These are phyloP conservation scores for Pythium rishiriense DNA, from an alignment of 352 stramenopile species.

Conservation along the genomic window DNA sequence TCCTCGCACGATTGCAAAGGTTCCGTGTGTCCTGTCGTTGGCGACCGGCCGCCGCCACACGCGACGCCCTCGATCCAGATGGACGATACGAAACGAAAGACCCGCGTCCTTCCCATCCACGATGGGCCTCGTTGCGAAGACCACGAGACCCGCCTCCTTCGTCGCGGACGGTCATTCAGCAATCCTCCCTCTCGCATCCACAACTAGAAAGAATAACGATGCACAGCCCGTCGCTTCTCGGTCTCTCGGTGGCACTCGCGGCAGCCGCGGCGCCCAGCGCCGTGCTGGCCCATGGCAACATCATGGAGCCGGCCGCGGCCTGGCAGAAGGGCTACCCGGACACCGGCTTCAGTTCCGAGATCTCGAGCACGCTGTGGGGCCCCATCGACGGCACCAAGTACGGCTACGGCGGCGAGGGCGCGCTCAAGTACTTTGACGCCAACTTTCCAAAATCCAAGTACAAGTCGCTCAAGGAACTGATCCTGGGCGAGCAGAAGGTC, in stretches of 20 bases:
- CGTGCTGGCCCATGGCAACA: conserved; percentile 32
- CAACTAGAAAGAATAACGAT: not conserved
- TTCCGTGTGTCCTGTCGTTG: too few species aligned
- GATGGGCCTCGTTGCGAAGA: too few species aligned
- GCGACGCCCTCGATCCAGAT: not conserved
- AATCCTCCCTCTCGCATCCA: not conserved
- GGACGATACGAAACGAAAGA: not conserved
- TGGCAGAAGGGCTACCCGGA: conserved; percentile 40
- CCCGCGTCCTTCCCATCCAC: not conserved
- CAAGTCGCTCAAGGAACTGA: conserved; percentile 38
- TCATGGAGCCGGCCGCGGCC: conserved; percentile 40
- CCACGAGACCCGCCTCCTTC: too few species aligned
- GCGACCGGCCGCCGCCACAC: not conserved
- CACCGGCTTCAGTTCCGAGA: conserved; percentile 39
- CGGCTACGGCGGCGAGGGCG: conserved; percentile 41
- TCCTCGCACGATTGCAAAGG: not conserved
- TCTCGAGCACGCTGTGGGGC: conserved; percentile 39
- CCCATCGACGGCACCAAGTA: conserved; percentile 35
- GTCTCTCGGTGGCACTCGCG: conserved; percentile 1
- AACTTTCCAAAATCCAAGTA: conserved; percentile 37
- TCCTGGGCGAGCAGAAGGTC: conserved; percentile 46
- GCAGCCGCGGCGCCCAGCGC: conserved; percentile 6
- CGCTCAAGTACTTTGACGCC: conserved; percentile 39
- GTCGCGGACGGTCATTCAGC: conserved; percentile 1
- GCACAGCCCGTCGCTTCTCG: not conserved